Base-by-base conservation (phyloP, 768 basidiomycete species). In the Rhizopogon roseolus region DNA sequence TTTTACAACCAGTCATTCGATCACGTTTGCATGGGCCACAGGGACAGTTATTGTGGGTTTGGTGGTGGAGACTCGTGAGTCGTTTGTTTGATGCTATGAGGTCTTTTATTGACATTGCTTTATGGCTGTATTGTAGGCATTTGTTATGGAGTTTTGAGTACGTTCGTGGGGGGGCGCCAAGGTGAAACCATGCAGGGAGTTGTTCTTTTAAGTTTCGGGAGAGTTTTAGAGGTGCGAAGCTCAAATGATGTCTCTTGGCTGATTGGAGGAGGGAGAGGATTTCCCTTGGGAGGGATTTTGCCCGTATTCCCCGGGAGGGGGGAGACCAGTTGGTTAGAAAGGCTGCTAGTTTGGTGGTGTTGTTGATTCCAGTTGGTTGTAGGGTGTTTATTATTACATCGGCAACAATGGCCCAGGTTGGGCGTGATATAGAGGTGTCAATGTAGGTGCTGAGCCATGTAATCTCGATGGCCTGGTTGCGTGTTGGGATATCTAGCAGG, bases 391-490 rank as follows among this genome's bases (percentile, higher is more conserved):
- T 34, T n/a, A 59, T 34, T 0, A 44, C 32, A 4, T 53, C 39
- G 0, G 34, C 14, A 0, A 41, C 13, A 6, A 37, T 16, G 3
- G 44, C 14, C 57, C 57, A 59, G 0, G 16, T 25, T 1, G 54
- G 52, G 5, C 52, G 17, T 2, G 19, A 10, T 9, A 16, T 2
- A 17, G 6, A 14, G 27, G 4, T 19, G 39, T 34, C 5, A 46
- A 13, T 14, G 11, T 36, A 55, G 54, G 1, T 16, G 3, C 45
- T 49, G 29, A 58, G 36, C 57, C 57, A 59, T 13, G 19, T 46
- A 0, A 50, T 1, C 0, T 57, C 49, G 0, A 57, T 57, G 0
- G 53, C 53, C 16, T 50, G 27, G 32, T 57, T 57, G n/a, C 53
- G 9, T 0, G 37, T 22, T 42, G 51, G 39, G 0, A 37, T 11